A percentile compares a stretch with the other conserved stretches of the same genome.
Conservation (phyloP, 1,284 basidiomycete species). For the Waitea zeae region DNA sequence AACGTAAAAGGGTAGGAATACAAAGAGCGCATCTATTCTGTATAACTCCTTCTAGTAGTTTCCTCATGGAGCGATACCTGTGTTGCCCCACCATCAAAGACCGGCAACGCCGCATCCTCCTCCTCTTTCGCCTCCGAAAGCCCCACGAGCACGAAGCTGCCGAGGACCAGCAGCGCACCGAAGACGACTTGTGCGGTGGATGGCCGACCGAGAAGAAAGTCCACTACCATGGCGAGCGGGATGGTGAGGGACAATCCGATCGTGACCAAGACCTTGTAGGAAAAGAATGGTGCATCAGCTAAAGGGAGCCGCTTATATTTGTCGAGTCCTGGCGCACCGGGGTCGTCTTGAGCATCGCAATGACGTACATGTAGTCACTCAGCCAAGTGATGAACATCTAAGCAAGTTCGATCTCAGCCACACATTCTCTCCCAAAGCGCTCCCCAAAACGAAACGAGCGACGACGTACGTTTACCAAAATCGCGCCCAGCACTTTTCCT, state of each 20-base stretch:
- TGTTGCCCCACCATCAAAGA: too few species aligned
- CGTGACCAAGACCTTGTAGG: too few species aligned
- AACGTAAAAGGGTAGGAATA: too few species aligned
- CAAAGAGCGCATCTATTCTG: too few species aligned
- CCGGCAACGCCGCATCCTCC: too few species aligned
- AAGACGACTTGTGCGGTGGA: constrained; percentile 37
- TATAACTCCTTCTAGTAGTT: too few species aligned
- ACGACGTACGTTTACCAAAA: constrained; percentile 66
- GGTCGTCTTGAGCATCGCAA: constrained; percentile 95
- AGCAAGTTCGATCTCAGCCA: too few species aligned
- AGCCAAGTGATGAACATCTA: constrained; percentile 78
- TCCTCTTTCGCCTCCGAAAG: constrained; percentile 13
- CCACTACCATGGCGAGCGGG: constrained; percentile 73
- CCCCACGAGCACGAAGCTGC: constrained; percentile 52
- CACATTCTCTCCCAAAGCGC: constrained; percentile 1
- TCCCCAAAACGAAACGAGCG: too few species aligned
- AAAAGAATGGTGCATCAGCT: too few species aligned
- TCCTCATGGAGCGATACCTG: too few species aligned
- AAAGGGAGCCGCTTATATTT: too few species aligned
- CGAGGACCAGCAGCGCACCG: constrained; percentile 50
- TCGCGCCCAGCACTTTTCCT: constrained; percentile 37
- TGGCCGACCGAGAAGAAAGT: constrained; percentile 40
- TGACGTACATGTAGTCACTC: constrained; percentile 77
- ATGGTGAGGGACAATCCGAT: constrained; percentile 93
- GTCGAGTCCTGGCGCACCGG: too few species aligned